Evolutionary conservation across 805 yeast genomes (phyloP), one percentile per base, ranked within the genome.

Genomic region (Saturnispora kantuleensis): DNA sequence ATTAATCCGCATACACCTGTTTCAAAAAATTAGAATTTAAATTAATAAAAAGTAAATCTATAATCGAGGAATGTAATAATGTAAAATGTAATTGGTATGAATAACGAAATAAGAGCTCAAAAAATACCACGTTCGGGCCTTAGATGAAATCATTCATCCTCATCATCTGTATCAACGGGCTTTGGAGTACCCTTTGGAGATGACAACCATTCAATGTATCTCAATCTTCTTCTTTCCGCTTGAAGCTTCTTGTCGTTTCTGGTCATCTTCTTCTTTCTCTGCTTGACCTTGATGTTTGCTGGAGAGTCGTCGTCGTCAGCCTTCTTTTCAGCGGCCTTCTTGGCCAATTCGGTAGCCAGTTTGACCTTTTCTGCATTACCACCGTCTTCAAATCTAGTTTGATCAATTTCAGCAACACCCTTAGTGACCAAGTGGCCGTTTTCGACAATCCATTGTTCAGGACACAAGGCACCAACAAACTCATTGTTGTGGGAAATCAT

Each of bases 181-280:
- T 84, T 84, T 55, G 97, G 97, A 16, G 98, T 93, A 30, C 98
- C 98, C 79, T 93, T 93, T 53, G 98, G 96, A 56, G 94, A 78
- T 55, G 81, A 81, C 61, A 90, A 74, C 98, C 98, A 90, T 56
- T 85, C 96, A 44, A 90, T 72, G 64, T 90, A 84, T 67, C 97
- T 81, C 64, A 87, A 68, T 67, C 98, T 81, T 70, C 97, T 84
- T 71, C 97, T 81, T 64, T 84, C 94, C 33, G 82, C 94, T 67
- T 89, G 88, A 38, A 72, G 68, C 70, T 90, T 90, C 81, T 86
- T 80, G 58, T 90, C 97, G 62, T 90, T 90, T 77, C 98, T 81
- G 28, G 97, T 93, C 79, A 93, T 70, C 79, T 88, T 89, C 90
- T 85, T 93, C 85, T 88, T 89, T 60, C 73, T 73, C 39, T 51